Base-by-base conservation (phyloP, 2,329 filamentous ascomycete species). In the Pseudogymnoascus sp. region DNA sequence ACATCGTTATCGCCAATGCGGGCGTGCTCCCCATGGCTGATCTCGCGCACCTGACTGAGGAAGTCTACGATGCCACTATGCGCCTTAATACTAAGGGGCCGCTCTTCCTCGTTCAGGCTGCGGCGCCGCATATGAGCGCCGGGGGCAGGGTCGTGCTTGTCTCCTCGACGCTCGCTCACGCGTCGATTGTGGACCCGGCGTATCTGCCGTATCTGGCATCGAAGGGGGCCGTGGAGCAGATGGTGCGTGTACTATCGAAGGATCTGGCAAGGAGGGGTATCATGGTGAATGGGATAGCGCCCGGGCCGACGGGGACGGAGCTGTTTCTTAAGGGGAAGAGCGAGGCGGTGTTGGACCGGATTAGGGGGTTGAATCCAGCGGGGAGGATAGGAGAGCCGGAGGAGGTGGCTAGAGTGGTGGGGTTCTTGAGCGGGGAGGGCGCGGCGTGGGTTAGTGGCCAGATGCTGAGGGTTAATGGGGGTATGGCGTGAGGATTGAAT, bases 1-100 rank as follows among this genome's bases (percentile, higher is more conserved):
- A 88, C 73, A 78, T 86, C 38, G 66, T 87, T 2, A 75, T 87
- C 53, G 76, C 80, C 2, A 85, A 83, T 65, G 83, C 84, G 0
- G 85, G 79, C 0, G 69, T 80, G 3, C 74, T 84, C 73, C 74
- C 74, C 1, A 77, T 82, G 73, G 76, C 74, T n/a, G 77, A 78
- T 59, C 73, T 86, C 12, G 77, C 79, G 35, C 68, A 74, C 21
- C 77, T 78, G 1, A 82, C 76, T 0, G 81, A 84, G 69, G 76
- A 73, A 6, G 76, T 79, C 65, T 86, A 80, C 68, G 82, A 84
- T 66, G 66, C 64, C 6, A 73, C 73, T 2, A 82, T 82, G 67
- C 73, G 73, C 44, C 64, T 84, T 37, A 85, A 85, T 69, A 82
- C 85, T 63, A 85, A 84, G 69, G 83, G 82, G 0, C 79, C 81